Evolutionary conservation across 352 stramenopile genomes (phyloP).

Genomic region (Globisporangium megalacanthum): DNA sequence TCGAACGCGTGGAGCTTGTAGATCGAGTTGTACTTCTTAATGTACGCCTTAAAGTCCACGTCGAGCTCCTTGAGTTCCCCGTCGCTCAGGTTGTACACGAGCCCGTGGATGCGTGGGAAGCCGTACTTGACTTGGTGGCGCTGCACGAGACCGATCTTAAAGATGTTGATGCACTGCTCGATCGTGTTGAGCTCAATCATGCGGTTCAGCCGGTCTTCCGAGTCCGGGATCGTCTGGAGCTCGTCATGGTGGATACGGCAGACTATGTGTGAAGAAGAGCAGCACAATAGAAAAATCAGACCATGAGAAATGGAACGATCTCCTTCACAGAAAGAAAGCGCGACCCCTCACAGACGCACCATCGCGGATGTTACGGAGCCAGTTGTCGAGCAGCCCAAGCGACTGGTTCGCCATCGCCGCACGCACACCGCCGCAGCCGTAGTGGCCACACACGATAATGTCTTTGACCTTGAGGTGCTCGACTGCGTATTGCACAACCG

Average conservation of each 20-base stretch:
- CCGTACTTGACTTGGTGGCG: slow-evolving; percentile 84
- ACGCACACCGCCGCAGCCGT: slow-evolving; percentile 79
- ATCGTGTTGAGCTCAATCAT: slow-evolving; percentile 88
- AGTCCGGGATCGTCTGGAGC: slow-evolving; percentile 74
- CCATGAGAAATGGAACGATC: no score
- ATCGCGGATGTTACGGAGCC: slow-evolving; percentile 66
- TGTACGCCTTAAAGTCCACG: slow-evolving; percentile 75
- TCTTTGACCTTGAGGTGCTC: slow-evolving; percentile 76
- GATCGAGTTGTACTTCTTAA: slow-evolving; percentile 72
- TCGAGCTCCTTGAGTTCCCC: slow-evolving; percentile 83
- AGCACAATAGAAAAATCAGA: no score
- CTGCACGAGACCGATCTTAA: slow-evolving; percentile 85
- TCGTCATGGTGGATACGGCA: slow-evolving; percentile 88
- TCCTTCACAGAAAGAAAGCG: not conserved
- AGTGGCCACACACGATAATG: slow-evolving; percentile 87
- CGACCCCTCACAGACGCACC: slow-evolving; percentile 5
- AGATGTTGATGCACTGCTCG: slow-evolving; percentile 80
- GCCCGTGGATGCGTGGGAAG: slow-evolving; percentile 84
- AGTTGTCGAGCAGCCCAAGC: slow-evolving; percentile 55
- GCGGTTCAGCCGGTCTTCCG: slow-evolving; percentile 70
- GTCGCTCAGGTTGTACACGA: slow-evolving; percentile 83
- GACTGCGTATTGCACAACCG: slow-evolving; percentile 69
- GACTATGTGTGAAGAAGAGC: no score
- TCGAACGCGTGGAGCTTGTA: slow-evolving; percentile 82
- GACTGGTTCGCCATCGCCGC: slow-evolving; percentile 39